Evolutionary conservation across 2,329 filamentous ascomycete genomes (phyloP).

Genomic region (Hypoxylon sp.): DNA sequence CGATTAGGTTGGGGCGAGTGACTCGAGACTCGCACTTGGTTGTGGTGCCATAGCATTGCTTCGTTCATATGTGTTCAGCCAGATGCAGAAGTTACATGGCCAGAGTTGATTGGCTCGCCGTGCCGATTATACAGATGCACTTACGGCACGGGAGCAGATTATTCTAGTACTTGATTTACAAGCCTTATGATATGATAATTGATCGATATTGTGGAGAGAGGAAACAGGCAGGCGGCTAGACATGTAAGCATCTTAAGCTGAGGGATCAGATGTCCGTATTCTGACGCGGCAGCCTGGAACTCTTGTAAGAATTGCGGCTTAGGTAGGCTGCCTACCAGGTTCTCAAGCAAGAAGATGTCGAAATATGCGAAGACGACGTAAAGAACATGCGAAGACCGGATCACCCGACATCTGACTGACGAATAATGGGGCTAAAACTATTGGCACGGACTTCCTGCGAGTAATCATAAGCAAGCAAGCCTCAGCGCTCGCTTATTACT

Average conservation of each 20-base stretch:
- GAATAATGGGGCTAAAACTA: conserved; percentile 30
- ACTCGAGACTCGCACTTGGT: conserved; percentile 26
- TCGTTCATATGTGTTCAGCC: conserved; percentile 31
- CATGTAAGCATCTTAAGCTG: conserved; percentile 21
- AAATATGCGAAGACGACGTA: conserved; percentile 28
- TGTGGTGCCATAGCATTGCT: conserved; percentile 41
- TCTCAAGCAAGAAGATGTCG: conserved; percentile 23
- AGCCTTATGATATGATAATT: conserved; percentile 24
- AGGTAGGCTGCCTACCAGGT: conserved; percentile 29
- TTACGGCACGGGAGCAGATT: conserved; percentile 21
- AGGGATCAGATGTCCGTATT: conserved; percentile 28
- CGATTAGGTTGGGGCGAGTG: conserved; percentile 11
- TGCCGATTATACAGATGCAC: conserved; percentile 32
- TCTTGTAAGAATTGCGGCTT: conserved; percentile 36
- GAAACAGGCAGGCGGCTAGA: conserved; percentile 18
- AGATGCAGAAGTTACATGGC: conserved; percentile 45
- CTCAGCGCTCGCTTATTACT: conserved; percentile 20
- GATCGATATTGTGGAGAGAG: conserved; percentile 22
- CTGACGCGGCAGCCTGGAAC: conserved; percentile 10
- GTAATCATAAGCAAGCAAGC: conserved; percentile 38
- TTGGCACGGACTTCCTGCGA: conserved; percentile 34
- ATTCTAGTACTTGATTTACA: conserved; percentile 23
- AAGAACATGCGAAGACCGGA: conserved; percentile 33
- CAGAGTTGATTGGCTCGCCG: conserved; percentile 34
- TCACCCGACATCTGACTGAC: conserved; percentile 45